Evolutionary conservation across 257 asterid species (phyloP), one percentile per base, ranked within the genome.

Genomic region (Solanum piurae): DNA sequence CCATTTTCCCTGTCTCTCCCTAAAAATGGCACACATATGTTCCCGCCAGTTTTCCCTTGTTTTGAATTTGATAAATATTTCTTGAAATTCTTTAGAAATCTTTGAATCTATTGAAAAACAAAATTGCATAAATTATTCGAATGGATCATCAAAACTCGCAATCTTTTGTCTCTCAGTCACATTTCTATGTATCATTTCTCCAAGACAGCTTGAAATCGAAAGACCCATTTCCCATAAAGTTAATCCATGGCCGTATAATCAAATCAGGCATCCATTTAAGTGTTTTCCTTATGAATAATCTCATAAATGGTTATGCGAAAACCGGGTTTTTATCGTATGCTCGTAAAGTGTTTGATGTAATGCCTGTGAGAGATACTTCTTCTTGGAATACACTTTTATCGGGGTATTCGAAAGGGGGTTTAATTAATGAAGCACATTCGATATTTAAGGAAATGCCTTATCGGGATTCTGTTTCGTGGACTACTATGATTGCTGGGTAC

Each of bases 391-490:
- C 98, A 5, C 88, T 96, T 34, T 86, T 95, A 85, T 95, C 98
- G n/a, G 96, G 95, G 4, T 95, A 94, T 72, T 95, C 95, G 0
- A 95, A 94, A 89, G 90, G 88, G 86, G 95, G 99, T 2, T 86
- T 84, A 87, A 90, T 91, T 80, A 49, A 34, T 0, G 95, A 93
- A 88, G 98, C 99, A 2, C 90, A 74, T 74, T 60, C 69, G 6
- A 46, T 96, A 14, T 96, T 96, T 89, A 74, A 91, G 40, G 88
- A 87, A 88, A 87, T 92, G 90, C 94, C 96, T 7, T 89, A 88
- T 18, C 93, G 93, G 5, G 99, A 96, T 91, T 94, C 98, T 60
- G 94, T 95, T 86, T 95, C 98, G 6, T 96, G 98, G 99, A 95
- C 98, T 7, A 92, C 96, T 0, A 90, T 96, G 94, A 94, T 96